Percentiles rank a stretch among this genome's conserved stretches.
Conservation (phyloP, 305 asterid genomes). For the Fraxinus sp. region DNA sequence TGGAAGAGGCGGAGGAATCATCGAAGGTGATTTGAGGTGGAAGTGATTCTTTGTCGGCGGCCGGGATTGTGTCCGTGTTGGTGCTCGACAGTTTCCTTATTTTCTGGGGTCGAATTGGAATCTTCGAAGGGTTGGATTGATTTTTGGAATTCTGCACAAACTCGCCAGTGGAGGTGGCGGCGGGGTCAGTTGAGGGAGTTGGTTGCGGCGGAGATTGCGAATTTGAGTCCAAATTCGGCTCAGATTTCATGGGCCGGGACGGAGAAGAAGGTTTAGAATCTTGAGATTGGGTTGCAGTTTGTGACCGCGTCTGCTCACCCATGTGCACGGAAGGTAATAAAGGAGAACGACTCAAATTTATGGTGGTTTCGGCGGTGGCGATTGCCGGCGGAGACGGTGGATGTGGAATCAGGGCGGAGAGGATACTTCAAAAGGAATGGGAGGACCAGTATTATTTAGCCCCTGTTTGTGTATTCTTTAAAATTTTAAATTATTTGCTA, state of each 20-base stretch:
- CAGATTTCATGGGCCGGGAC: conserved; percentile 20
- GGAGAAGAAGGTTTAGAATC: conserved; percentile 5
- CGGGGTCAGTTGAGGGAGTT: not conserved
- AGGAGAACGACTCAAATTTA: not conserved
- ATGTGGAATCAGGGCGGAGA: not conserved
- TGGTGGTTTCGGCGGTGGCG: conserved; percentile 8
- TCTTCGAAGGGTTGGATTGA: conserved; percentile 50
- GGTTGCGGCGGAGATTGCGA: conserved; percentile 22
- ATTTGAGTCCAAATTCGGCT: conserved; percentile 21
- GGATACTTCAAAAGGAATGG: not conserved
- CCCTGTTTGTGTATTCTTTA: not conserved
- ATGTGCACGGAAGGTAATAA: conserved; percentile 14
- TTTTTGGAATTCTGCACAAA: conserved; percentile 22
- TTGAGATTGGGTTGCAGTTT: conserved; percentile 25
- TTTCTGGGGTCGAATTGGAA: conserved; percentile 64
- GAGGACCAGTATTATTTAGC: not conserved
- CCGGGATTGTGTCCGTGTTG: not conserved
- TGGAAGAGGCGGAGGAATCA: conserved; percentile 13
- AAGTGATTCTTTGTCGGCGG: conserved; percentile 17
- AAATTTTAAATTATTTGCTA: too few relatives aligned
- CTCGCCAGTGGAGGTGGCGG: conserved; percentile 5
- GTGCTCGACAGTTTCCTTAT: conserved; percentile 43
- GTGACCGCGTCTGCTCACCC: conserved; percentile 45
- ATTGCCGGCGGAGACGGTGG: not conserved
- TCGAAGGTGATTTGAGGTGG: not conserved